These are phyloP conservation scores for Firmiana major DNA, from an alignment of 345 rosid genomes.

Conservation along the genomic window DNA sequence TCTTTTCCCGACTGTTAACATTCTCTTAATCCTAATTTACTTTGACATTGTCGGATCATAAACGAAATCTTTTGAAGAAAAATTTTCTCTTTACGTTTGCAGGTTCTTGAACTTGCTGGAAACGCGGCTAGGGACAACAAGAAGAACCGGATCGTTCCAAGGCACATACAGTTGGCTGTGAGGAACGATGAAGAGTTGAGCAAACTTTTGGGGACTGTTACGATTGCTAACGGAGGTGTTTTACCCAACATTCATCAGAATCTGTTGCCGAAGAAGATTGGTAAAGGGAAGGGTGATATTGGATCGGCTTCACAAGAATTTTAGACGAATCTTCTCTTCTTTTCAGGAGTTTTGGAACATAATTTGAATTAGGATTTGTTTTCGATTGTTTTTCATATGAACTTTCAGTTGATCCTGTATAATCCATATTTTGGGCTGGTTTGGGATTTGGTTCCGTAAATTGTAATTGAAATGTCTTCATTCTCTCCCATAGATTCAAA, in stretches of 20 bases:
- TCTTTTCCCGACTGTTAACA: too few relatives aligned
- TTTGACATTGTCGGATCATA: too few relatives aligned
- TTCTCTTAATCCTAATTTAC: too few relatives aligned
- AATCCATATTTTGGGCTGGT: too few relatives aligned
- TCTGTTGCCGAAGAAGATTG: constrained; percentile 51
- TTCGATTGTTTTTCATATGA: too few relatives aligned
- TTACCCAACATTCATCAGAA: constrained; percentile 59
- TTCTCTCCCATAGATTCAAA: too few relatives aligned
- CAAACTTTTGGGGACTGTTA: constrained; percentile 62
- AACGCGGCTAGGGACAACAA: constrained; percentile 79
- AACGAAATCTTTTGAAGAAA: too few relatives aligned
- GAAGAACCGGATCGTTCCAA: constrained; percentile 62
- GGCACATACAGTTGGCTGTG: constrained; percentile 72
- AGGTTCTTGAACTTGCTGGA: constrained; percentile 77
- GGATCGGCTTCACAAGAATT: constrained; percentile 72
- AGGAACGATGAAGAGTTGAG: constrained; percentile 72
- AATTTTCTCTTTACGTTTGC: background rate
- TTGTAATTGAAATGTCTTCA: too few relatives aligned
- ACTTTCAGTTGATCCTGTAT: too few relatives aligned
- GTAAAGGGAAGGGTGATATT: constrained; percentile 53
- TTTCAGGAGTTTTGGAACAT: too few relatives aligned
- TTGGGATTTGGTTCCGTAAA: too few relatives aligned
- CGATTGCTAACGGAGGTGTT: constrained; percentile 74
- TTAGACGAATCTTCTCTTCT: background rate
- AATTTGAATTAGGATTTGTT: too few relatives aligned